Evolutionary conservation across 2,329 filamentous ascomycete species (phyloP).

Genomic region (Epicoccum sorghinum): DNA sequence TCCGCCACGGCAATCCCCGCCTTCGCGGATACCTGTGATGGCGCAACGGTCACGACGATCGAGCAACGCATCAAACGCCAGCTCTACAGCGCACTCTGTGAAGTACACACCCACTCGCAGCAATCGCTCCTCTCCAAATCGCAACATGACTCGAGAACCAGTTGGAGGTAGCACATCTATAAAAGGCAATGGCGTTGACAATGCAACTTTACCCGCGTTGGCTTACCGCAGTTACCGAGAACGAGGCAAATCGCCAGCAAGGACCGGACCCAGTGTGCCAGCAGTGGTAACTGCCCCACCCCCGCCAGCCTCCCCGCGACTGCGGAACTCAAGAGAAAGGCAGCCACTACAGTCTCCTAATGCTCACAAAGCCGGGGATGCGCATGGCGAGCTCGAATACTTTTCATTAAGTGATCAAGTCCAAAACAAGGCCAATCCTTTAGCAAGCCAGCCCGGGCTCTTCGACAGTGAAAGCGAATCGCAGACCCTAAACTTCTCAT

Average conservation of each 20-base stretch:
- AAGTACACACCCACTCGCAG: conserved; percentile 38
- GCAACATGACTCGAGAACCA: conserved; percentile 25
- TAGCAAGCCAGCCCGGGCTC: conserved; percentile 7
- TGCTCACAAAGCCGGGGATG: conserved; percentile 20
- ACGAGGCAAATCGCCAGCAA: conserved; percentile 38
- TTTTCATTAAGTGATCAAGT: conserved; percentile 25
- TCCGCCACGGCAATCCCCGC: conserved; percentile 33
- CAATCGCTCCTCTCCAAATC: conserved; percentile 37
- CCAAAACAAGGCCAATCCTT: conserved; percentile 2
- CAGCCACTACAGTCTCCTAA: conserved; percentile 37
- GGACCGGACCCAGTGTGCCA: conserved; percentile 33
- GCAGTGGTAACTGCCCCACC: conserved; percentile 40
- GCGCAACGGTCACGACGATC: conserved; percentile 38
- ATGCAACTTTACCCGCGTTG: conserved; percentile 32
- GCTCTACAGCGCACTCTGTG: conserved; percentile 42
- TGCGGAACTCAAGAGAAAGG: conserved; percentile 44
- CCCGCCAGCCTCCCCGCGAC: conserved; percentile 40
- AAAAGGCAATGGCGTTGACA: conserved; percentile 20
- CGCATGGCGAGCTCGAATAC: conserved; percentile 33
- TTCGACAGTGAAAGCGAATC: conserved; percentile 19
- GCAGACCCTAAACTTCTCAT: conserved; percentile 17
- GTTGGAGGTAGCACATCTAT: conserved; percentile 11
- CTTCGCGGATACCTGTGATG: conserved; percentile 43
- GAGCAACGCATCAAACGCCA: conserved; percentile 45
- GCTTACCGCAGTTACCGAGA: conserved; percentile 43